Base-by-base conservation (phyloP, 2,329 filamentous ascomycete species). In the Verticillium klebahnii region DNA sequence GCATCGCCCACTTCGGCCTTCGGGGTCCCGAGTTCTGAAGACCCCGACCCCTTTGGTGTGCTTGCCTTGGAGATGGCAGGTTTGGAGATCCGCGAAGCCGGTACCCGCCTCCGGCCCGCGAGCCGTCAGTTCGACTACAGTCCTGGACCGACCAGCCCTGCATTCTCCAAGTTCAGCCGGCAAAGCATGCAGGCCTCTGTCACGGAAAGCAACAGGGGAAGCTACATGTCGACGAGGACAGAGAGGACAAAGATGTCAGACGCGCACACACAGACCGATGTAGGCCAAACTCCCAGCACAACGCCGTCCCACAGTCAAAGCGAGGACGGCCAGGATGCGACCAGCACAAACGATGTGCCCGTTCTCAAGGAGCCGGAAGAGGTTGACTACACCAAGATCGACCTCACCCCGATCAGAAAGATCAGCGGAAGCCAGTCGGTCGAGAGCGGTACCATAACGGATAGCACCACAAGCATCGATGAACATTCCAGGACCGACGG, bases 41-140 rank as follows among this genome's bases (percentile, higher is more conserved):
- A 98, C 68, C 93, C 93, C 0, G 94, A 98, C 72, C 94, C 94
- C 0, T 98, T 91, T 71, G 94, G 94, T 29, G 90, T 97, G 31
- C 84, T 93, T 66, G 93, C 94, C 8, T 78, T 98, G n/a, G 92
- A 97, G 72, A 89, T 92, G 79, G 91, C 93, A 64, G 94, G 94
- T 2, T 79, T 97, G 61, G 91, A 94, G 68, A 95, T 98, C 67
- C 86, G 91, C 59, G 93, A 97, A 77, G 93, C 93, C n/a, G 93
- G 92, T 37, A 89, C 89, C 2, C 85, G 87, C 58, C 81, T 85
- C 60, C 82, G 92, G 61, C 92, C 93, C 2, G 82, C 85, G 29
- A 92, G 89, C 77, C 92, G 89, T 62, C 86, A 90, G 67, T 96
- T 97, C 73, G 91, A 94, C 70, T 95, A 91, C 74, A 87, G 87